phyloP scores from a whole-genome alignment of 2,329 filamentous ascomycete species.

The Furcasterigmium sp. region DNA sequence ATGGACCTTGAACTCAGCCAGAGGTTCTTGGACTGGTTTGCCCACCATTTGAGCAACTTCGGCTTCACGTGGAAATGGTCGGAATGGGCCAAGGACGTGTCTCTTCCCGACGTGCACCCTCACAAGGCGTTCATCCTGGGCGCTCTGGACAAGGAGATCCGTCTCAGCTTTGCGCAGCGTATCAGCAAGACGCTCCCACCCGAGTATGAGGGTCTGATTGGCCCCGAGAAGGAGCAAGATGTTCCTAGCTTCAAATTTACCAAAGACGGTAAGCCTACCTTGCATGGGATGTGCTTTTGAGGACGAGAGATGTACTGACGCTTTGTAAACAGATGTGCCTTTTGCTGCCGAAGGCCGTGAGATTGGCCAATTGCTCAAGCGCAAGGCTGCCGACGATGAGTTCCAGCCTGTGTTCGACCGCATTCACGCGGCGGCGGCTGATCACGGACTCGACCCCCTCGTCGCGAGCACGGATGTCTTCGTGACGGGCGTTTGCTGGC shows the following conservation, averaged over 20 bases:
- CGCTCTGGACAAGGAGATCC: conserved; percentile 92
- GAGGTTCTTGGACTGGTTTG: conserved; percentile 95
- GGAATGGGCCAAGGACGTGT: conserved; percentile 88
- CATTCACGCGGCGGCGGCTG: conserved; percentile 74
- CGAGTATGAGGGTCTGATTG: conserved; percentile 74
- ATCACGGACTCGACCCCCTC: conserved; percentile 69
- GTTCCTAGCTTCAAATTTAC: conserved; percentile 93
- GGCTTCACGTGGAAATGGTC: conserved; percentile 99
- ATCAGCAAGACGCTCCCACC: conserved; percentile 91
- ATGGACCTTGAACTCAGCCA: conserved; percentile 85
- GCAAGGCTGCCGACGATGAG: conserved; percentile 80
- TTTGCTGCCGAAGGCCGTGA: conserved; percentile 83
- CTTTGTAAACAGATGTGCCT: conserved; percentile 54
- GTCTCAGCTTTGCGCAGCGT: conserved; percentile 90
- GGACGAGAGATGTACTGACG: conserved; percentile 8
- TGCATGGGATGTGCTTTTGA: conserved; percentile 3
- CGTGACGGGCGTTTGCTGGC: conserved; percentile 86
- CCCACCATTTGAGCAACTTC: conserved; percentile 97
- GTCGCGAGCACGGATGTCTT: conserved; percentile 90
- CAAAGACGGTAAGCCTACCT: conserved; percentile 55
- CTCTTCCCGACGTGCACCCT: conserved; percentile 71
- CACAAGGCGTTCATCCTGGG: conserved; percentile 91
- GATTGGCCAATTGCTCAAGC: conserved; percentile 71
- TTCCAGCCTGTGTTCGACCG: conserved; percentile 75
- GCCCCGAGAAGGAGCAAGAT: conserved; percentile 86